Conservation (phyloP, 768 basidiomycete species). For the Punctularia strigosozonata region DNA sequence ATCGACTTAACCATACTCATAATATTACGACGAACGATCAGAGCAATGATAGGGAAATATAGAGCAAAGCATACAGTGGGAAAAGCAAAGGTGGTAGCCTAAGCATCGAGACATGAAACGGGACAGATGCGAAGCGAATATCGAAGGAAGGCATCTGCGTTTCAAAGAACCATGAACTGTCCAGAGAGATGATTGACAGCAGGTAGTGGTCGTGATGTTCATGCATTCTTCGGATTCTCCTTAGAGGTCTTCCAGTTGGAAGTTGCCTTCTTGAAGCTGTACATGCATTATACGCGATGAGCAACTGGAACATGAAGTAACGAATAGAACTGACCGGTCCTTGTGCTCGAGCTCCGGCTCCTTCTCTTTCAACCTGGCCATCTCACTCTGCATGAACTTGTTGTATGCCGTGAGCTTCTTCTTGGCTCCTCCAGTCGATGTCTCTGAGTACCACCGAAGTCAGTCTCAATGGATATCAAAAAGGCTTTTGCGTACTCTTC, state of each 20-base stretch:
- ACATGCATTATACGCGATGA: slow-evolving; percentile 8
- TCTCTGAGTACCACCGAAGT: slow-evolving; percentile 21
- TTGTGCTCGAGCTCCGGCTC: slow-evolving; percentile 64
- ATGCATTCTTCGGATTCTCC: slow-evolving; percentile 42
- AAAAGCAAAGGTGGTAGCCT: too few species aligned
- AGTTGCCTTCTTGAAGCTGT: slow-evolving; percentile 62
- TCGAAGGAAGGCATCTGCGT: too few species aligned
- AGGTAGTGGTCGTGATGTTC: slow-evolving; percentile 1
- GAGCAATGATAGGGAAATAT: too few species aligned
- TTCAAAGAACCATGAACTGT: neutral
- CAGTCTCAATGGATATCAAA: slow-evolving; percentile 5
- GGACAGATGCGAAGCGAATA: neutral
- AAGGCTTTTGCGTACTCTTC: slow-evolving; percentile 34
- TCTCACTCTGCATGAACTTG: slow-evolving; percentile 71
- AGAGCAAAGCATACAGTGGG: too few species aligned
- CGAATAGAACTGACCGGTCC: slow-evolving; percentile 41
- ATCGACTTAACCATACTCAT: too few species aligned
- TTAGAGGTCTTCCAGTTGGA: slow-evolving; percentile 69
- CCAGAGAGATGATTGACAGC: neutral
- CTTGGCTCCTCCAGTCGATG: slow-evolving; percentile 40
- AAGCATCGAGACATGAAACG: slow-evolving; percentile 2
- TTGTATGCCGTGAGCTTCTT: slow-evolving; percentile 66
- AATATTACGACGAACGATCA: too few species aligned
- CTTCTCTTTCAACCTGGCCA: slow-evolving; percentile 67
- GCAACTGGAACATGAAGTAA: slow-evolving; percentile 1